Conservation (phyloP, 148 eudicot species). For the Rhododendron mucronatum region DNA sequence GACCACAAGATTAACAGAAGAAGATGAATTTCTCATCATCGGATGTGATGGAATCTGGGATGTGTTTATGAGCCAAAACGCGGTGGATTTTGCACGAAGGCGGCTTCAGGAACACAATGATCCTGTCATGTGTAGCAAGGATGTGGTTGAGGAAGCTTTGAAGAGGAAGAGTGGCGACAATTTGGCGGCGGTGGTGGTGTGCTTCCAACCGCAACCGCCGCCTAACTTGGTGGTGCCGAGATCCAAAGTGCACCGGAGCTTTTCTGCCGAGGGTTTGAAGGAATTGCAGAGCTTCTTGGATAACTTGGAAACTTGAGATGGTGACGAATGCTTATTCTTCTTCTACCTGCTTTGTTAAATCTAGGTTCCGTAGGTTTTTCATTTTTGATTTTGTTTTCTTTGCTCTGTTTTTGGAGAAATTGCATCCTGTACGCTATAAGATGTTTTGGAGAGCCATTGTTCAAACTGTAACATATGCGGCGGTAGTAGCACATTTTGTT, state of each 20-base stretch:
- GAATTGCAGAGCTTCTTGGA: constrained; percentile 85
- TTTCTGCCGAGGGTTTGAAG: constrained; percentile 83
- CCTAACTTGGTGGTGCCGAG: constrained; percentile 67
- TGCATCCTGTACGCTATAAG: background rate
- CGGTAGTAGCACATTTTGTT: background rate
- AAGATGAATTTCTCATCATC: constrained; percentile 87
- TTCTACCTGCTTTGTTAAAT: background rate
- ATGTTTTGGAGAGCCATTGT: background rate
- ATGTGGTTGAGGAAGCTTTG: constrained; percentile 74
- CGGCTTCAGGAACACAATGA: constrained; percentile 87
- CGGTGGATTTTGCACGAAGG: constrained; percentile 87
- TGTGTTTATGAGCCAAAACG: constrained; percentile 88
- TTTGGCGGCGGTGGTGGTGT: constrained; percentile 69
- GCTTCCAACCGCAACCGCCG: constrained; percentile 67
- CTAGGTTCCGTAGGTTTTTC: background rate
- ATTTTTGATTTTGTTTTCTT: background rate
- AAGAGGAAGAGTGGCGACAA: constrained; percentile 87
- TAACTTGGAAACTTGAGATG: constrained; percentile 48
- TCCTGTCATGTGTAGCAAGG: constrained; percentile 66
- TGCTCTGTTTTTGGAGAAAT: background rate
- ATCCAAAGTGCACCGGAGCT: constrained; percentile 63
- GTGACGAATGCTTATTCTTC: constrained; percentile 14
- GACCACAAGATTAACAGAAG: constrained; percentile 55
- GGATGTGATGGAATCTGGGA: constrained; percentile 97
- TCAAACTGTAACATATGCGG: background rate